Percentiles rank a stretch among this genome's conserved stretches.
phyloP scores from a whole-genome alignment of 2,329 filamentous ascomycete genomes.

The Ophiostoma sp. region DNA sequence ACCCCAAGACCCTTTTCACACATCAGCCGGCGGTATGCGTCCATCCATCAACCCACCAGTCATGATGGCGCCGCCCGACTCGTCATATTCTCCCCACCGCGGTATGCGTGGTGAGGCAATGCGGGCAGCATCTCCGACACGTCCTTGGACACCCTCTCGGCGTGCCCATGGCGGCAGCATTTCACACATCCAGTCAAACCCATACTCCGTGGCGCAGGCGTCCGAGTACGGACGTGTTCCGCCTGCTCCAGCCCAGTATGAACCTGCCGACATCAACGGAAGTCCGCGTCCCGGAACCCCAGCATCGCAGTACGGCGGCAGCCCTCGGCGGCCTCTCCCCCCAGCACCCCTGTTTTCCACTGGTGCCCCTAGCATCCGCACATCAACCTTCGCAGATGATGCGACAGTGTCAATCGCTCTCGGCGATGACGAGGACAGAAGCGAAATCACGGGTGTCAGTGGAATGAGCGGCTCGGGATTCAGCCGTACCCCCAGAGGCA shows the following conservation, averaged over 20 bases:
- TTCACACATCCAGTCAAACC: conserved; percentile 32
- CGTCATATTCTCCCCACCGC: conserved; percentile 52
- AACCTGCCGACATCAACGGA: conserved; percentile 83
- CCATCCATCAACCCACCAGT: conserved; percentile 53
- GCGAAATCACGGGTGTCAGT: conserved; percentile 64
- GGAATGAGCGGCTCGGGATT: conserved; percentile 14
- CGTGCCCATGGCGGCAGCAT: conserved; percentile 12
- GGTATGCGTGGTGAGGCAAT: conserved; percentile 39
- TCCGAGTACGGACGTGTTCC: conserved; percentile 61
- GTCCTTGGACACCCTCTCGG: conserved; percentile 55
- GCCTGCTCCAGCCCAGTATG: conserved; percentile 67
- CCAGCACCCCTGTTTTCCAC: conserved; percentile 76
- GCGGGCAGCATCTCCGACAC: conserved; percentile 48
- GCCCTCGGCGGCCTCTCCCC: conserved; percentile 78
- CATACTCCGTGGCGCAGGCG: conserved; percentile 30
- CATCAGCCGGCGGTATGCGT: not conserved
- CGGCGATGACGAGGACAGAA: conserved; percentile 38
- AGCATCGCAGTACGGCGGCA: conserved; percentile 81
- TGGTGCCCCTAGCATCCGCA: conserved; percentile 37
- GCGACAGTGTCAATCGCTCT: conserved; percentile 69
- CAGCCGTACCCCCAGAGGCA: conserved; percentile 17
- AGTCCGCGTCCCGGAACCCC: conserved; percentile 86
- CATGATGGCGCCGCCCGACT: conserved; percentile 50
- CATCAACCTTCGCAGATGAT: conserved; percentile 57
- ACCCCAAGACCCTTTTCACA: conserved; percentile 25